phyloP scores from a whole-genome alignment of 179 eudicot genomes.

The Patellifolia procumbens region DNA sequence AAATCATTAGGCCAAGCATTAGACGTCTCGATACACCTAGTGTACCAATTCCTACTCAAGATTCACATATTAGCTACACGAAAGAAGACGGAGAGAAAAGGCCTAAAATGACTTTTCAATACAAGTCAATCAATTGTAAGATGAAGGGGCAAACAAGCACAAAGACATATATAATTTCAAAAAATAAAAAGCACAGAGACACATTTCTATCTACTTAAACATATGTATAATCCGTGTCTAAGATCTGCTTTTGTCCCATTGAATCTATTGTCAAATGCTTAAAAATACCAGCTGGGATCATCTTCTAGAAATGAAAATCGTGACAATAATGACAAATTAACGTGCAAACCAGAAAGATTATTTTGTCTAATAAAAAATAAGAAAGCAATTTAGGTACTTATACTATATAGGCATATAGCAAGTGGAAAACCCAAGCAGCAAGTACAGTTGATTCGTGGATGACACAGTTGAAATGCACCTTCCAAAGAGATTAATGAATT shows the following conservation, averaged over 20 bases:
- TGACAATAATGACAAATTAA: constrained; percentile 17
- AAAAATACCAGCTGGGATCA: constrained; percentile 1
- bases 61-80: not conserved
- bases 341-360: not conserved
- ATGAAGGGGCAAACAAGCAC: constrained; percentile 9
- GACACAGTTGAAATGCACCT: constrained; percentile 34
- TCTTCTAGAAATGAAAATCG: constrained; percentile 15
- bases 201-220: not conserved
- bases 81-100: not conserved
- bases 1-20: too few species aligned
- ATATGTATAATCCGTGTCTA: not conserved
- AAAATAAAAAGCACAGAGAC: not conserved
- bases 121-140: not conserved
- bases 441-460: constrained; percentile 21
- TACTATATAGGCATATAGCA: not conserved
- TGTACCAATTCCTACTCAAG: too few species aligned
- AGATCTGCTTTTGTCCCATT: constrained; percentile 1
- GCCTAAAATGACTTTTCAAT: not conserved
- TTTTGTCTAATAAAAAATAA: too few species aligned
- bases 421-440: not conserved
- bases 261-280: constrained; percentile 4
- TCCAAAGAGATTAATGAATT: constrained; percentile 5
- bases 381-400: too few species aligned
- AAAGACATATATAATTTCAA: too few species aligned
- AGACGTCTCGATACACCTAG: too few species aligned